Percentiles rank a stretch among this genome's conserved stretches.
These are phyloP conservation scores for Solanum chiquidenum DNA, from an alignment of 257 asterid genomes.

Conservation along the genomic window DNA sequence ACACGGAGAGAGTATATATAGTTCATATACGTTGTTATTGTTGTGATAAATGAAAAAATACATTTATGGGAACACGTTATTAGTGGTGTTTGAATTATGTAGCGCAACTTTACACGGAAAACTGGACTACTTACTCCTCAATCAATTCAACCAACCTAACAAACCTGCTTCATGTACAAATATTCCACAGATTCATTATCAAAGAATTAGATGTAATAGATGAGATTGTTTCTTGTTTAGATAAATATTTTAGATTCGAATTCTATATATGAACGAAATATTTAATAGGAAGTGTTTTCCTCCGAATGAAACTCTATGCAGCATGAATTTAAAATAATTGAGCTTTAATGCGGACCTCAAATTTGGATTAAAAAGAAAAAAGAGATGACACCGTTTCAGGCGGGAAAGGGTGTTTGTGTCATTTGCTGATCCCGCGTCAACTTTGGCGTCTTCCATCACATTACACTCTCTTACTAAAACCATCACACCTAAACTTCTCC, in stretches of 20 bases:
- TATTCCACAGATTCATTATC: neutral
- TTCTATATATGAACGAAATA: no score
- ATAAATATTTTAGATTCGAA: no score
- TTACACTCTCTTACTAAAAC: constrained; percentile 4
- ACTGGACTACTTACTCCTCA: neutral
- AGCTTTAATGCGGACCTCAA: rapidly evolving
- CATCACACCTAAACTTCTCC: neutral
- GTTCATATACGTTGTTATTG: neutral
- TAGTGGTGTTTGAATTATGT: neutral
- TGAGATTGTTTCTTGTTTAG: rapidly evolving
- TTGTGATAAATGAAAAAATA: neutral
- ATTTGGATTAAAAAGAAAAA: no score
- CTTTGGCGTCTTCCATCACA: constrained; percentile 22
- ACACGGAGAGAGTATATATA: neutral
- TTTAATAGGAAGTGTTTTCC: rapidly evolving
- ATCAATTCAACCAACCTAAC: neutral
- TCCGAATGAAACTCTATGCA: no score
- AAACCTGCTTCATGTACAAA: neutral
- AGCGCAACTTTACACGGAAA: neutral
- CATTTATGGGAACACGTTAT: neutral
- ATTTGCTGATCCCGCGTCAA: constrained; percentile 48
- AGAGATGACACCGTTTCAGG: neutral
- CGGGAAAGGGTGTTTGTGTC: constrained; percentile 14
- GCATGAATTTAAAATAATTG: no score
- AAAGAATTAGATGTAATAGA: no score